phyloP scores from a whole-genome alignment of 352 stramenopile genomes.

The Aphanomyces astaci region DNA sequence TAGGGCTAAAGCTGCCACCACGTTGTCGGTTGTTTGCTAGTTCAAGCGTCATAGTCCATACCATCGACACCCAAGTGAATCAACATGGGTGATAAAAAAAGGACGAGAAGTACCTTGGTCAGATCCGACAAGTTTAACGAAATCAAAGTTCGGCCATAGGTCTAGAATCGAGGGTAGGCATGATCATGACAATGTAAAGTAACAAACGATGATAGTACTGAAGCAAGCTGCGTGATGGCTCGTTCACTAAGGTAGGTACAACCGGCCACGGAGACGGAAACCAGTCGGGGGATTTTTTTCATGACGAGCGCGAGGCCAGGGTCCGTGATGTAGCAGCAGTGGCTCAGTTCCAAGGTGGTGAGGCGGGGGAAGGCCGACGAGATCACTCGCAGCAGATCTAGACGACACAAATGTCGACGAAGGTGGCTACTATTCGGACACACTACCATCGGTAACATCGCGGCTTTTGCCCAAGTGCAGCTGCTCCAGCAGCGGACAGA shows the following conservation, averaged over 20 bases:
- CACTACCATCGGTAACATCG: slow-evolving; percentile 22
- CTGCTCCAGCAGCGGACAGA: background rate
- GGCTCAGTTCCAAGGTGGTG: slow-evolving; percentile 36
- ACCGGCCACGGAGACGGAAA: slow-evolving; percentile 36
- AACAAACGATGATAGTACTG: slow-evolving; percentile 30
- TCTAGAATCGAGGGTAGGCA: slow-evolving; percentile 10
- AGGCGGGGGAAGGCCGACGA: slow-evolving; percentile 34
- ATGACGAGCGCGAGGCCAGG: slow-evolving; percentile 32
- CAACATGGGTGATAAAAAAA: background rate
- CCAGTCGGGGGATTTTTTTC: slow-evolving; percentile 36
- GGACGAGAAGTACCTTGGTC: slow-evolving; percentile 28
- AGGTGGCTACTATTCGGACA: no score
- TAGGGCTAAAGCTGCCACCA: background rate
- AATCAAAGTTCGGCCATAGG: slow-evolving; percentile 29
- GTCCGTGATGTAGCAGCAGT: slow-evolving; percentile 54
- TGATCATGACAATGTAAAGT: background rate
- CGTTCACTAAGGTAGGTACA: slow-evolving; percentile 35
- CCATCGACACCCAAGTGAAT: background rate
- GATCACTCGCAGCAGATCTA: slow-evolving; percentile 35
- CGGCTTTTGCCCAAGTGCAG: background rate
- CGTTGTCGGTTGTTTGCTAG: slow-evolving; percentile 8
- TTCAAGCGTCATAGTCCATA: background rate
- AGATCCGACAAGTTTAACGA: slow-evolving; percentile 55
- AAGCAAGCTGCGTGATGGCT: slow-evolving; percentile 44
- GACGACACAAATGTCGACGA: background rate